These are phyloP conservation scores for Vitrella brassicaformis DNA, from an alignment of 73 alveolate genomes.

Conservation along the genomic window DNA sequence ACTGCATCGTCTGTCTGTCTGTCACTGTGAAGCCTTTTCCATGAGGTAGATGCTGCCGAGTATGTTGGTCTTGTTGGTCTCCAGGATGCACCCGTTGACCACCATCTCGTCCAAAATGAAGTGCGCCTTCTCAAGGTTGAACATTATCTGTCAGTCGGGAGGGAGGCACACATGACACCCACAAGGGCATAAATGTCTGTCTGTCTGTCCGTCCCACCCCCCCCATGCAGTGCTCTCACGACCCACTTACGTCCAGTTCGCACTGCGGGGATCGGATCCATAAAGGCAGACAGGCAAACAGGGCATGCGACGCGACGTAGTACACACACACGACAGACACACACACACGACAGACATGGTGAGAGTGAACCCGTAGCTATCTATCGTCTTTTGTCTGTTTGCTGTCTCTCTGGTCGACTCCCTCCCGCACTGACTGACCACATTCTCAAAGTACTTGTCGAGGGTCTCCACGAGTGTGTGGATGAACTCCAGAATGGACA, in stretches of 20 bases:
- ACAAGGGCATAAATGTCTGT: no score
- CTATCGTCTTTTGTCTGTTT: no score
- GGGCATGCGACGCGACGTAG: no score
- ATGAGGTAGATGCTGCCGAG: conserved; percentile 22
- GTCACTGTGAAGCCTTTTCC: conserved; percentile 32
- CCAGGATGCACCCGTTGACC: conserved; percentile 83
- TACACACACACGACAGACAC: no score
- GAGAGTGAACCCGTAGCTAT: no score
- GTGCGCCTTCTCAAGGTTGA: conserved; percentile 92
- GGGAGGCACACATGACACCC: no score
- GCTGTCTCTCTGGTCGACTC: background rate
- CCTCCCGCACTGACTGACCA: conserved; percentile 9
- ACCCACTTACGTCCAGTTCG: background rate
- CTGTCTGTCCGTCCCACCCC: no score
- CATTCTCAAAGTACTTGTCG: conserved; percentile 91
- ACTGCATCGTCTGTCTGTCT: no score
- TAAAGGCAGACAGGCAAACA: no score
- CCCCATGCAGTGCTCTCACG: no score
- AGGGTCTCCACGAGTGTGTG: conserved; percentile 73
- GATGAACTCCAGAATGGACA: conserved; percentile 86
- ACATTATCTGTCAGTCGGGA: conserved; percentile 76
- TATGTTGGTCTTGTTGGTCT: conserved; percentile 77
- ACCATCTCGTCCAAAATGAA: conserved; percentile 93
- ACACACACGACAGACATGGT: no score
- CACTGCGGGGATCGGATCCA: no score